Base-by-base conservation (phyloP, 2,329 filamentous ascomycete genomes). In the Talaromyces albobiverticillius region DNA sequence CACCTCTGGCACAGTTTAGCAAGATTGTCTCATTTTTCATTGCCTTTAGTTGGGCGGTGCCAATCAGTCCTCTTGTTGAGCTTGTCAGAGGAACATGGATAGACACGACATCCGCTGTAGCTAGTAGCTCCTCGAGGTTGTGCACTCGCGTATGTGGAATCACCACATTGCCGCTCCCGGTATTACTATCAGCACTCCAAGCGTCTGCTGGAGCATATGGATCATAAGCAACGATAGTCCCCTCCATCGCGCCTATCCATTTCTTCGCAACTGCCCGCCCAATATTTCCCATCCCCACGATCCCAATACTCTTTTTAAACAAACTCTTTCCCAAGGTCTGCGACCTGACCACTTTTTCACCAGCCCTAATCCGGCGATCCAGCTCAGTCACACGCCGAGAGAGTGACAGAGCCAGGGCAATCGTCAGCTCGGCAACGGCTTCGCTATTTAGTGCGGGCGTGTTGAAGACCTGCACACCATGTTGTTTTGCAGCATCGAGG, bases 261-360 rank as follows among this genome's bases (percentile, higher is more conserved):
- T 71, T 73, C 41, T 61, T 59, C 1, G 70, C 70, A n/a, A 71
- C 62, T 7, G 57, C 59, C 4, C 59, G 61, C 1, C 71, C 70
- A 31, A 74, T 70, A 51, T 67, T 65, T 3, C 72, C 71, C 67
- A 73, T 70, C 3, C 71, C 70, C 22, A 74, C 54, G n/a, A 74
- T 64, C 2, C 70, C 71, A 7, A 74, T 51, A 0, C 64, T 66
- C 60, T 71, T 72, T 7, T 61, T 56, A 20, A 63, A 63, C 26
- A 70, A 57, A 22, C 63, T 67, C 34, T 64, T 51, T 20, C 62
- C 68, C 7, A 67, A 40, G 7, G 62, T 61, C 5, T 65, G 49
- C n/a, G 62, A 65, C 29, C 63, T 62, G 26, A 61, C 58, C 10
- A 63, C 55, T 29, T 62, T 58, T 41, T 65, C 58, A 10, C 61